A percentile compares a stretch with the other conserved stretches of the same genome.
phyloP scores from a whole-genome alignment of 345 rosid species.

The Chamaenerion angustifolium region DNA sequence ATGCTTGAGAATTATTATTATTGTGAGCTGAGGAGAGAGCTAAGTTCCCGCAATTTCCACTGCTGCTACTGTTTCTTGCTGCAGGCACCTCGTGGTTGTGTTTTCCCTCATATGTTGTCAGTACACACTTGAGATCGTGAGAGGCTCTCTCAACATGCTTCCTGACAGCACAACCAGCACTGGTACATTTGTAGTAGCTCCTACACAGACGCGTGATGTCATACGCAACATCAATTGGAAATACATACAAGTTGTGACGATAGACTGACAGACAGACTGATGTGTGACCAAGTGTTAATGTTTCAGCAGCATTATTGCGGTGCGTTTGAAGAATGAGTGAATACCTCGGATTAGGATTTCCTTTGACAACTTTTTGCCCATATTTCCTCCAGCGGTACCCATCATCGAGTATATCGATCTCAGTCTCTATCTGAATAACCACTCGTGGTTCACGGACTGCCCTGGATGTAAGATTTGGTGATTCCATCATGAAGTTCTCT shows the following conservation, averaged over 20 bases:
- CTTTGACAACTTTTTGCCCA: constrained; percentile 67
- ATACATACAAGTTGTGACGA: no score
- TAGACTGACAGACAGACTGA: no score
- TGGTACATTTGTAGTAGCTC: constrained; percentile 71
- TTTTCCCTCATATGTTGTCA: constrained; percentile 55
- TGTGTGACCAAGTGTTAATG: no score
- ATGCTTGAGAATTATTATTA: constrained; percentile 9
- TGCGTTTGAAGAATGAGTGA: neutral
- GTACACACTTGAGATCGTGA: constrained; percentile 37
- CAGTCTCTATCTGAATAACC: constrained; percentile 57
- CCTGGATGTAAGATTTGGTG: constrained; percentile 29
- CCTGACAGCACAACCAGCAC: constrained; percentile 43
- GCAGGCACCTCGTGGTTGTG: constrained; percentile 65
- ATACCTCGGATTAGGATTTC: constrained; percentile 71
- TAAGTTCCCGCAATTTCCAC: constrained; percentile 4
- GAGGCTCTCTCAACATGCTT: constrained; percentile 73
- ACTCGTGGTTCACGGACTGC: constrained; percentile 52
- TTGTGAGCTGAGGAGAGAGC: constrained; percentile 7
- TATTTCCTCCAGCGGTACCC: constrained; percentile 73
- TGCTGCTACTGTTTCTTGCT: constrained; percentile 31
- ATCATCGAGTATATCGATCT: constrained; percentile 54
- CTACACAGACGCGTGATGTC: constrained; percentile 11
- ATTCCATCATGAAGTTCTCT: constrained; percentile 31
- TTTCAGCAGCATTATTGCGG: no score
- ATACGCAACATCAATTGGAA: no score